A percentile compares a stretch with the other conserved stretches of the same genome.
phyloP scores from a whole-genome alignment of 2,329 filamentous ascomycete genomes.

The Emericellopsis atlantica region DNA sequence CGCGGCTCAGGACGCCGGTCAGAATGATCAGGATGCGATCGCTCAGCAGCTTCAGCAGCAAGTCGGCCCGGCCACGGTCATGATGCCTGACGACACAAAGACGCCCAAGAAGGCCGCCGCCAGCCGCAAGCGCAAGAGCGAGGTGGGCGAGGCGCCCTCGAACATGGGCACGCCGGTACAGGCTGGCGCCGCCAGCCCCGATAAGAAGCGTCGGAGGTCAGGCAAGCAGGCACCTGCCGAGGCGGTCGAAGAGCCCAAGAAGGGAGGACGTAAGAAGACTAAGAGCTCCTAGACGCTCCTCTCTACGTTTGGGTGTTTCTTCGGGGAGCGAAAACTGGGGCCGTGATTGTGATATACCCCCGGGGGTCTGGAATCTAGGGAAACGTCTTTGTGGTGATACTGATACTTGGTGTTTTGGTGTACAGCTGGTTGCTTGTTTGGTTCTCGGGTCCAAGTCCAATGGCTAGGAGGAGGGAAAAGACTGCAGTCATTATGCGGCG shows the following conservation, averaged over 20 bases:
- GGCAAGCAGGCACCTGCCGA: conserved; percentile 32
- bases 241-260: conserved; percentile 46
- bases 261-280: conserved; percentile 47
- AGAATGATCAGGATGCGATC: conserved; percentile 42
- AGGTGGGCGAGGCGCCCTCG: conserved; percentile 33
- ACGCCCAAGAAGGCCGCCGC: conserved; percentile 32
- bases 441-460: no score
- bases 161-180: conserved; percentile 31
- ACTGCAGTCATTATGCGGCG: no score
- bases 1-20: conserved; percentile 16
- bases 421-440: no score
- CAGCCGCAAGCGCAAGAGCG: conserved; percentile 6
- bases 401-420: no score
- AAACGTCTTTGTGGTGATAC: no score
- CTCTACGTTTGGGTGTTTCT: no score
- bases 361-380: no score
- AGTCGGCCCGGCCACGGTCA: conserved; percentile 11
- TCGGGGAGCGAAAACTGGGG: no score
- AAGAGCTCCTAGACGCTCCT: conserved; percentile 14
- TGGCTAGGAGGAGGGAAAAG: no score
- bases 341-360: no score
- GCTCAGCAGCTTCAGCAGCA: conserved; percentile 43
- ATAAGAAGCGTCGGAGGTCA: conserved; percentile 49
- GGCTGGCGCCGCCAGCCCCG: conserved; percentile 31
- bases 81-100: conserved; percentile 30